phyloP scores from a whole-genome alignment of 2,329 filamentous ascomycete genomes.

The Didymellaceae sp. region DNA sequence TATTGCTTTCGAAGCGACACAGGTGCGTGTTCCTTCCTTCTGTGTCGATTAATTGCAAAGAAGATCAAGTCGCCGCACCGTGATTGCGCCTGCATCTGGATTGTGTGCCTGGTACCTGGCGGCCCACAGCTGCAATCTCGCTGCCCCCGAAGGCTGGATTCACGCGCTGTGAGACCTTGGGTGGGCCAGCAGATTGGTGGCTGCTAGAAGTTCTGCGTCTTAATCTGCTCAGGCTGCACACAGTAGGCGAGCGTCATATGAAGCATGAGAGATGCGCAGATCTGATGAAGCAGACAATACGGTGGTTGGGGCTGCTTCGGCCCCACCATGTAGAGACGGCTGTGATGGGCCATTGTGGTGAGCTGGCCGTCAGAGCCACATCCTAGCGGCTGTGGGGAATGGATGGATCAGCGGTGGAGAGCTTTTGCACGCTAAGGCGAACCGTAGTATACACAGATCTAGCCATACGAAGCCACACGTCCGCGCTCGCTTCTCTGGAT shows the following conservation, averaged over 20 bases:
- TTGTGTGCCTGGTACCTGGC: slow-evolving; percentile 7
- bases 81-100: not conserved
- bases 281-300: slow-evolving; percentile 1
- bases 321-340: slow-evolving; percentile 7
- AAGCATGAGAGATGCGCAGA: slow-evolving; percentile 5
- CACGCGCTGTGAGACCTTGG: not conserved
- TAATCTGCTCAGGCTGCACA: not conserved
- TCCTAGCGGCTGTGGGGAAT: slow-evolving; percentile 27
- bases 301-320: slow-evolving; percentile 10
- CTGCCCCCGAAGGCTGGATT: not conserved
- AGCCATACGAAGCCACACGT: slow-evolving; percentile 7
- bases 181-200: slow-evolving; percentile 4
- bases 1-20: not conserved
- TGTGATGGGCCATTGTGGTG: slow-evolving; percentile 12
- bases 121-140: slow-evolving; percentile 2
- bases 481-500: slow-evolving; percentile 13
- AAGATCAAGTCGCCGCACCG: not conserved
- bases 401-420: slow-evolving; percentile 12
- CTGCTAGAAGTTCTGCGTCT: not conserved
- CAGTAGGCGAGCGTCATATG: not conserved
- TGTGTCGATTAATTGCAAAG: not conserved
- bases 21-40: slow-evolving; percentile 4
- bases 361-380: slow-evolving; percentile 19
- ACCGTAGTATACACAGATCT: slow-evolving; percentile 2
- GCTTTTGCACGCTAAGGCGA: slow-evolving; percentile 7